A percentile compares a stretch with the other conserved stretches of the same genome.
Conservation (phyloP, 177 flowering plant species). For the Vitis hybrid region DNA sequence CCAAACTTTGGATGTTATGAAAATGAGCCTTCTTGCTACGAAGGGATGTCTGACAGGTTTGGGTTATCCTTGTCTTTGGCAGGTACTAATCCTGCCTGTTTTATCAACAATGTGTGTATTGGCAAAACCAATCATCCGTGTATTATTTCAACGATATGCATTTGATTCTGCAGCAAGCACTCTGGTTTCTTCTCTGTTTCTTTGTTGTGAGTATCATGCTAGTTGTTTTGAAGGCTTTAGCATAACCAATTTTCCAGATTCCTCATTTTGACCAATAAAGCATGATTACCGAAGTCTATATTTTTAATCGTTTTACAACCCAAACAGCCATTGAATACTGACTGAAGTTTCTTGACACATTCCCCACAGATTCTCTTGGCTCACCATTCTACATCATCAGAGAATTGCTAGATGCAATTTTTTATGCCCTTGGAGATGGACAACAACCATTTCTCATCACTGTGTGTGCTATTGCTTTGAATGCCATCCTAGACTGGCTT, state of each 20-base stretch:
- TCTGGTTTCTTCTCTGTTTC: constrained; percentile 27
- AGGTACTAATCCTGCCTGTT: constrained; percentile 28
- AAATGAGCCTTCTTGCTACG: background rate
- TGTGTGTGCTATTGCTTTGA: constrained; percentile 23
- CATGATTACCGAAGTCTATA: background rate
- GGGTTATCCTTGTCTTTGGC: constrained; percentile 8
- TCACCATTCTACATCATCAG: constrained; percentile 29
- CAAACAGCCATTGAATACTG: background rate
- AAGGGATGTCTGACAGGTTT: background rate
- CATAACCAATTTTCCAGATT: background rate
- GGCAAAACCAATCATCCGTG: constrained; percentile 25
- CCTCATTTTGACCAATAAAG: background rate
- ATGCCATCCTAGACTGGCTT: constrained; percentile 35
- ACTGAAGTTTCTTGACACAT: background rate
- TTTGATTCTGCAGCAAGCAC: constrained; percentile 31
- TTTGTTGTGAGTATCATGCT: constrained; percentile 26
- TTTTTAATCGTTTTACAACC: background rate
- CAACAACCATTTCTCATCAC: constrained; percentile 25
- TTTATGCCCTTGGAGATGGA: constrained; percentile 36
- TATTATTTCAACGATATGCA: constrained; percentile 26
- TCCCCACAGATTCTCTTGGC: constrained; percentile 31
- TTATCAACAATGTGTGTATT: constrained; percentile 18
- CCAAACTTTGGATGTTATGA: too few relatives aligned
- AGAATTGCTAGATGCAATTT: constrained; percentile 31
- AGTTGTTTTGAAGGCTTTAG: background rate